Evolutionary conservation across 768 basidiomycete genomes (phyloP), one percentile per base, ranked within the genome.

Genomic region (Agrocybe chaxingu): DNA sequence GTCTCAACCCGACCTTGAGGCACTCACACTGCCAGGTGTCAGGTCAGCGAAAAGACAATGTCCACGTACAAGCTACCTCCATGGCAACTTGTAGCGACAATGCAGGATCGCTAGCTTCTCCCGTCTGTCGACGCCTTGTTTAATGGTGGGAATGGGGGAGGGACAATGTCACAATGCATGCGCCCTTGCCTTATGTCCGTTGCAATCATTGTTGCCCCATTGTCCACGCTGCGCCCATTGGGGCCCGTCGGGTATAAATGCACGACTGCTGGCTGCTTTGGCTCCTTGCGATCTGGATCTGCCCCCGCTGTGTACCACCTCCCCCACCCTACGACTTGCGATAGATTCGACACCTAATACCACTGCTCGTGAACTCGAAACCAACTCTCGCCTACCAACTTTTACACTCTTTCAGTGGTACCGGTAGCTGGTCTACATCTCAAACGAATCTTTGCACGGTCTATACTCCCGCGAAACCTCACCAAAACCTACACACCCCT

Each of bases 221-320:
- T 45, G 42, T 55, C 18, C 45, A 24, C 5, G 24, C 24, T 24
- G 24, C 24, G 5, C 1, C 24, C 5, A 24, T 24, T 24, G 24
- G 24, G 5, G 24, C 24, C 5, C 24, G 16, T 24, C 24, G 3
- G 24, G 24, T 24, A 24, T 24, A 24, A 24, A 24, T 24, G 37
- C 37, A 42, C 29, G n/a, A 13, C 40, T 40, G 18, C 10, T 32
- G 13, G 9, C 11, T 10, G 34, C 33, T 18, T 16, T 7, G 12
- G 42, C 18, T 43, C 51, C 42, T 55, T 45, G 59, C 60, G 62
- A 62, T 64, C 63, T 62, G 63, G 63, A 64, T 62, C 59, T 54
- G 60, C 58, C 60, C 52, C 45, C 45, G 45, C 42, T 49, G 32
- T 52, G 41, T 51, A 43, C 45, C 12, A 41, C 42, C 11, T 47